phyloP scores from a whole-genome alignment of 139 green algal species.

The Micractinium sp. region DNA sequence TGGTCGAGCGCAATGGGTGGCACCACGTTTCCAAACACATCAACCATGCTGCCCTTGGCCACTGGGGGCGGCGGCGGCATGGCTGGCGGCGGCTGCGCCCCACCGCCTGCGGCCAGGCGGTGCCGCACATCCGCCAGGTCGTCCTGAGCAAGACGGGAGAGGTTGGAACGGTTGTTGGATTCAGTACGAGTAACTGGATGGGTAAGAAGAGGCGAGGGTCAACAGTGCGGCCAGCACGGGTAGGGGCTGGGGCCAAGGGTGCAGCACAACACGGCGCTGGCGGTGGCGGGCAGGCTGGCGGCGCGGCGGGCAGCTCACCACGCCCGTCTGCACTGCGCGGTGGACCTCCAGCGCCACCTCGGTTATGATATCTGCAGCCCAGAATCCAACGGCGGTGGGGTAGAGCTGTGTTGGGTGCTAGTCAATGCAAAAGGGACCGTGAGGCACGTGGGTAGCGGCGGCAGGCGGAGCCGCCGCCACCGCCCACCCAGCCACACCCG shows the following conservation, averaged over 20 bases:
- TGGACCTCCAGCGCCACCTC: slow-evolving; percentile 74
- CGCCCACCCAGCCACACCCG: no score
- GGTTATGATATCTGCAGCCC: slow-evolving; percentile 50
- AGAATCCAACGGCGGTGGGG: neutral
- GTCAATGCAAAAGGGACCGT: no score
- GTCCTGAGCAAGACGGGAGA: slow-evolving; percentile 26
- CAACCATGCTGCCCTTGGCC: slow-evolving; percentile 45
- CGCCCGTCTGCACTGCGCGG: slow-evolving; percentile 46
- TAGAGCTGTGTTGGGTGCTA: no score
- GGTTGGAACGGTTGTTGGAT: neutral
- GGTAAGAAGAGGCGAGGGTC: neutral
- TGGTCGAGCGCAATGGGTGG: slow-evolving; percentile 76
- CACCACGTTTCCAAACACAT: slow-evolving; percentile 83
- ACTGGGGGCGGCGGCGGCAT: slow-evolving; percentile 37
- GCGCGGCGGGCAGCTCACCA: neutral
- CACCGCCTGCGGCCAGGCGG: neutral
- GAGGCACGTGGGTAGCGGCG: no score
- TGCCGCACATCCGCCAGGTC: slow-evolving; percentile 29
- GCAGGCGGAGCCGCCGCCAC: no score
- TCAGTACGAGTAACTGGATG: no score
- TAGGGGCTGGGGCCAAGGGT: neutral
- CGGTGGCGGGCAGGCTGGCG: neutral
- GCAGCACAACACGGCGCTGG: neutral
- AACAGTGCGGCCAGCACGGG: no score
- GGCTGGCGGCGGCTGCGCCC: neutral